Evolutionary conservation across 2,329 filamentous ascomycete species (phyloP), one percentile per base, ranked within the genome.

Genomic region (Neospermospora avenae): DNA sequence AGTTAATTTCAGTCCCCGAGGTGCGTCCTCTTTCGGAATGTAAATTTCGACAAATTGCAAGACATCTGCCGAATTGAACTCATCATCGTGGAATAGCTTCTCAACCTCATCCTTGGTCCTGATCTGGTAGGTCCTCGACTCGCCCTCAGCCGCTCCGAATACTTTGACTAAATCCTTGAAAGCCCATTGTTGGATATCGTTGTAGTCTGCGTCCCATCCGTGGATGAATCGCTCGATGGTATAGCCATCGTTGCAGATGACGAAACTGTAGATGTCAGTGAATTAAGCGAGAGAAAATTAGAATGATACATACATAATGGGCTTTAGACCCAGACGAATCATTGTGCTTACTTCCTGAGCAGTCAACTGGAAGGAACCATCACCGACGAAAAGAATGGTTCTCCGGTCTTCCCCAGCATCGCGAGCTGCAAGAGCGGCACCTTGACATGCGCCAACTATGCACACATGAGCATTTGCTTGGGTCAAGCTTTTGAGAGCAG

Each of bases 201-300:
- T 96, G 78, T 96, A 96, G 25, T 72, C 73, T 34, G 84, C 89
- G 8, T 92, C 79, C 85, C 88, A 88, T 56, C 91, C 91, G 74
- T 96, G 91, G 69, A 96, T 96, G 73, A 85, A 89, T 31, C 92
- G 85, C 76, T 96, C 92, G 72, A 96, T 95, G 10, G 91, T 95
- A 76, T 90, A 96, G 11, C 92, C 92, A 42, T 93, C 85, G 73
- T 96, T 96, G 80, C 89, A 91, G 67, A 96, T 88, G 63, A 95
- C 81, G 73, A 96, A 93, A 63, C 84, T 85, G 3, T 37, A 35
- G 52, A 35, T 52, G 16, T 62, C 59, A 58, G 57, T 39, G 55
- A 39, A 24, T n/a, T 2, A 6, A 13, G 6, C 14, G 35, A 28
- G n/a, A 4, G 4, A n/a, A 22, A 42, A 24, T 24, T 31, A 14